These are phyloP conservation scores for Quercus lobata DNA, from an alignment of 331 rosid genomes.

Conservation along the genomic window DNA sequence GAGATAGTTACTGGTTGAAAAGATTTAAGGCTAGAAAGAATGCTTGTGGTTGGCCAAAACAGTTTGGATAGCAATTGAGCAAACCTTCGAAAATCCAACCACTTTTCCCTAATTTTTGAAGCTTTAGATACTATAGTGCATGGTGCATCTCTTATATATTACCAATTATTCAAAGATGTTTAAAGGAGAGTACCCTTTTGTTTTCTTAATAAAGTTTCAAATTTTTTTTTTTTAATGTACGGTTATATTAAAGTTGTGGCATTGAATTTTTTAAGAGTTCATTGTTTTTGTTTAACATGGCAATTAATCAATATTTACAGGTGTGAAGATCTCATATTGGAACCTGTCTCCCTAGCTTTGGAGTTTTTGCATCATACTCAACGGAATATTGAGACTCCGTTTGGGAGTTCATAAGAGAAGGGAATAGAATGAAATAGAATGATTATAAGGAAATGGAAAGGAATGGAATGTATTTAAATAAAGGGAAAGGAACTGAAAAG, in stretches of 20 bases:
- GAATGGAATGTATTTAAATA: too few species aligned
- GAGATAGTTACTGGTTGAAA: not conserved
- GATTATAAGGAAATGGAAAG: too few species aligned
- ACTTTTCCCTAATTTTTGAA: not conserved
- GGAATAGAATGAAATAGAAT: too few species aligned
- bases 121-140: not conserved
- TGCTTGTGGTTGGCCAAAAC: not conserved
- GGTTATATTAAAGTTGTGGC: not conserved
- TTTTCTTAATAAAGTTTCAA: too few species aligned
- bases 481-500: too few species aligned
- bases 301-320: slow-evolving; percentile 39
- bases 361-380: slow-evolving; percentile 94
- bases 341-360: slow-evolving; percentile 77
- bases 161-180: not conserved
- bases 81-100: not conserved
- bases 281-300: not conserved
- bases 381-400: slow-evolving; percentile 37
- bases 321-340: slow-evolving; percentile 93
- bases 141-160: not conserved
- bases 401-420: too few species aligned
- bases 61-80: not conserved
- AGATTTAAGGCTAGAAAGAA: not conserved
- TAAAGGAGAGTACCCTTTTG: not conserved
- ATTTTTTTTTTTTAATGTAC: not conserved
- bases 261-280: not conserved